Conservation (phyloP, 1,139 yeast species). For the Suhomyces maxii region DNA sequence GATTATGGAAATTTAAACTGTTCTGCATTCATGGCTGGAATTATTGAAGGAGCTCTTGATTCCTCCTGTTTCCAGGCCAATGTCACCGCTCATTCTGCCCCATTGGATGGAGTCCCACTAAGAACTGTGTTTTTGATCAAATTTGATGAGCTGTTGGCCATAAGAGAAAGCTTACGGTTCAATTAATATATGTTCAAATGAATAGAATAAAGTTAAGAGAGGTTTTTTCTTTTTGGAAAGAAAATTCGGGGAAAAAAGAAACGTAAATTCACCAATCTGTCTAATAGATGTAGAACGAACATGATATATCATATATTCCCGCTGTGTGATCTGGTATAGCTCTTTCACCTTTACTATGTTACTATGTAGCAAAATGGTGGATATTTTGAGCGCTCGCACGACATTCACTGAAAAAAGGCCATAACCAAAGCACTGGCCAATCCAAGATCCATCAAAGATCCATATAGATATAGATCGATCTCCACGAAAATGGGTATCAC, state of each 20-base stretch:
- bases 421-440: not conserved
- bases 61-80: conserved; percentile 76
- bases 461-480: not conserved
- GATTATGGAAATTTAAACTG: conserved; percentile 80
- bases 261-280: too few species aligned
- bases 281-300: too few species aligned
- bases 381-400: conserved; percentile 1
- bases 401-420: conserved; percentile 6
- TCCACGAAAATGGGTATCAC: conserved; percentile 65
- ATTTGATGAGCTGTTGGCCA: conserved; percentile 61
- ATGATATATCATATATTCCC: too few species aligned
- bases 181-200: not conserved
- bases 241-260: too few species aligned
- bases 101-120: conserved; percentile 59
- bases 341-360: too few species aligned
- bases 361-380: not conserved
- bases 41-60: conserved; percentile 86
- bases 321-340: too few species aligned
- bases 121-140: conserved; percentile 84
- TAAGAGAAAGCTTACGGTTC: conserved; percentile 47
- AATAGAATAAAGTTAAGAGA: too few species aligned
- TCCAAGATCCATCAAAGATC: not conserved
- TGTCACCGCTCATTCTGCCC: conserved; percentile 87
- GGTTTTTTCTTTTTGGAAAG: too few species aligned
- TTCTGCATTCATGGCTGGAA: conserved; percentile 86